A percentile compares a stretch with the other conserved stretches of the same genome.
Conservation (phyloP, 2,329 filamentous ascomycete genomes). For the Macrophomina pseudophaseolina region DNA sequence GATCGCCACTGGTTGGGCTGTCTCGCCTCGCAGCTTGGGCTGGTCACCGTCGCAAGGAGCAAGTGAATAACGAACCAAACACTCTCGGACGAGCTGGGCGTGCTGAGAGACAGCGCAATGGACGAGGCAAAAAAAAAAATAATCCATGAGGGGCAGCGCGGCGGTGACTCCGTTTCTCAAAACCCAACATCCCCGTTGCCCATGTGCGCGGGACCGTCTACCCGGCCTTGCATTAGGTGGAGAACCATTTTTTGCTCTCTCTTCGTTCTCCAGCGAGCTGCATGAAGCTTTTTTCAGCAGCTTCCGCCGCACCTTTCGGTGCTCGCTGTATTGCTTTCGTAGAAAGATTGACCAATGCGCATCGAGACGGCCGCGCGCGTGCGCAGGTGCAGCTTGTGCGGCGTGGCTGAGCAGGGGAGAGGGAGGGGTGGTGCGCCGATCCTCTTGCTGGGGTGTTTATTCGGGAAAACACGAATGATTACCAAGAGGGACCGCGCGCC, state of each 20-base stretch:
- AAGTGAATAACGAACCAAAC: not conserved
- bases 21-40: not conserved
- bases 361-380: slow-evolving; percentile 15
- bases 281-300: not conserved
- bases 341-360: slow-evolving; percentile 4
- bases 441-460: slow-evolving; percentile 2
- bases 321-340: not conserved
- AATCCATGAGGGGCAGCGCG: not conserved
- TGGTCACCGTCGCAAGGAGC: slow-evolving; percentile 11
- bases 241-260: not conserved
- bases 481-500: slow-evolving; percentile 16
- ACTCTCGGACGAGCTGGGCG: too few species aligned
- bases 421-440: not conserved
- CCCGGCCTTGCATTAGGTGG: slow-evolving; percentile 14
- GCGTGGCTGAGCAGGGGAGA: slow-evolving; percentile 21
- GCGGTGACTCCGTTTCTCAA: slow-evolving; percentile 4
- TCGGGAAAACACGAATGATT: not conserved
- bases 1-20: not conserved
- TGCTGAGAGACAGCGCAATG: not conserved
- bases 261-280: not conserved
- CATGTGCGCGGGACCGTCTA: not conserved
- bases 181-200: not conserved
- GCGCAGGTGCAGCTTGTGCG: slow-evolving; percentile 15
- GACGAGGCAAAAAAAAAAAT: not conserved
- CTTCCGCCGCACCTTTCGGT: slow-evolving; percentile 4